Conservation (phyloP, 805 yeast species). For the Nadsonia fulvescens region DNA sequence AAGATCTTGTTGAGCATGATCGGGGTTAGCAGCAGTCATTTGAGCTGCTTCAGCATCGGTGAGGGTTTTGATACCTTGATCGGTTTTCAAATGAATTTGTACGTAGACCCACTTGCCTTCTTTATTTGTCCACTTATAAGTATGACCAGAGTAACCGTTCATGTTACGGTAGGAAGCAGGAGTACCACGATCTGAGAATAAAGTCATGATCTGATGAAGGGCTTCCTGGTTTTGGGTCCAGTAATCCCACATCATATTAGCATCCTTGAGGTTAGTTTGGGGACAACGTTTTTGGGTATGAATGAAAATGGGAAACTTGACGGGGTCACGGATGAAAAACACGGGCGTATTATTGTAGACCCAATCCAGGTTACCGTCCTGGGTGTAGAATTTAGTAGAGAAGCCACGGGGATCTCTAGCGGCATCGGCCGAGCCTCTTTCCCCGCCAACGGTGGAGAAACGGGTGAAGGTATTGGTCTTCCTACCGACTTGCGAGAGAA, state of each 20-base stretch:
- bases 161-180: slow-evolving; percentile 36
- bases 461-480: slow-evolving; percentile 47
- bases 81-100: slow-evolving; percentile 34
- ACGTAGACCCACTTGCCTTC: slow-evolving; percentile 35
- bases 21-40: slow-evolving; percentile 32
- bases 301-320: slow-evolving; percentile 45
- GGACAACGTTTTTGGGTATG: slow-evolving; percentile 61
- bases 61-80: slow-evolving; percentile 31
- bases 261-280: slow-evolving; percentile 38
- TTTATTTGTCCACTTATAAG: slow-evolving; percentile 36
- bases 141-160: slow-evolving; percentile 51
- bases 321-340: slow-evolving; percentile 45
- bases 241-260: slow-evolving; percentile 41
- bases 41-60: slow-evolving; percentile 28
- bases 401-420: slow-evolving; percentile 59
- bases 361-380: slow-evolving; percentile 54
- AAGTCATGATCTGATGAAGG: slow-evolving; percentile 36
- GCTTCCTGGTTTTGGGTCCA: slow-evolving; percentile 35
- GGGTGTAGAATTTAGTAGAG: slow-evolving; percentile 46
- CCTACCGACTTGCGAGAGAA: slow-evolving; percentile 61
- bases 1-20: slow-evolving; percentile 27
- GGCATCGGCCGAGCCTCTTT: slow-evolving; percentile 45
- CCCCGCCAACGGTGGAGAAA: slow-evolving; percentile 56
- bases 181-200: slow-evolving; percentile 45
- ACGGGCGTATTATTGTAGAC: slow-evolving; percentile 59